phyloP scores from a whole-genome alignment of 345 rosid genomes.

The Eucalyptus regnans region DNA sequence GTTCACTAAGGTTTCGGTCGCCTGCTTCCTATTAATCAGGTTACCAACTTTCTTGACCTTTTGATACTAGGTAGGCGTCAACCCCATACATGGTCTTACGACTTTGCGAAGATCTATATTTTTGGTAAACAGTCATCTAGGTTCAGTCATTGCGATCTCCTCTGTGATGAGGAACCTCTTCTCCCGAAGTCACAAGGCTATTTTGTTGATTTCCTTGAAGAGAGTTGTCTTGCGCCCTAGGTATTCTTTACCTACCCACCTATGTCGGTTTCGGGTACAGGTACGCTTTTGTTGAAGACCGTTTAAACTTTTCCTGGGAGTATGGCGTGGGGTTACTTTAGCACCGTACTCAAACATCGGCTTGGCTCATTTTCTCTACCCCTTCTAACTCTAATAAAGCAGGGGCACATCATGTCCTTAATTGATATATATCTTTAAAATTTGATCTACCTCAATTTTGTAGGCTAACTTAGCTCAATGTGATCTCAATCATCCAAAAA shows the following conservation, averaged over 20 bases:
- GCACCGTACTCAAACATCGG: not conserved
- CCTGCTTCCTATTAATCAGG: accelerated
- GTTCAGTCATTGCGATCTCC: accelerated
- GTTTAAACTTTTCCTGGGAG: accelerated
- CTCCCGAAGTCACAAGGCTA: accelerated
- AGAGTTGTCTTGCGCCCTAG: too few species aligned
- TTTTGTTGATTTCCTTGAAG: accelerated
- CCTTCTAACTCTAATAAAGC: too few species aligned
- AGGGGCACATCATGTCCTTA: not conserved
- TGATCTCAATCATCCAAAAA: not conserved
- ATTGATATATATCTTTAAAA: too few species aligned
- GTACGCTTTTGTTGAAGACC: accelerated
- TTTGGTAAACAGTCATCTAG: too few species aligned
- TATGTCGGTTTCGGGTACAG: accelerated
- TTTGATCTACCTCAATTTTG: not conserved
- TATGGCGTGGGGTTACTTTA: too few species aligned
- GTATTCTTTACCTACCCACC: too few species aligned
- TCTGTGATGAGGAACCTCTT: too few species aligned
- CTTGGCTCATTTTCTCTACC: not conserved
- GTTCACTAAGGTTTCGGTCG: too few species aligned
- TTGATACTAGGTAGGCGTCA: accelerated
- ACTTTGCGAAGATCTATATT: too few species aligned
- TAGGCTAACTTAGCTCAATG: not conserved
- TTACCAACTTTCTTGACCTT: too few species aligned
- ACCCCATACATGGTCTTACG: too few species aligned